Conservation (phyloP, 1,284 basidiomycete genomes). For the Kwoniella shivajii region DNA sequence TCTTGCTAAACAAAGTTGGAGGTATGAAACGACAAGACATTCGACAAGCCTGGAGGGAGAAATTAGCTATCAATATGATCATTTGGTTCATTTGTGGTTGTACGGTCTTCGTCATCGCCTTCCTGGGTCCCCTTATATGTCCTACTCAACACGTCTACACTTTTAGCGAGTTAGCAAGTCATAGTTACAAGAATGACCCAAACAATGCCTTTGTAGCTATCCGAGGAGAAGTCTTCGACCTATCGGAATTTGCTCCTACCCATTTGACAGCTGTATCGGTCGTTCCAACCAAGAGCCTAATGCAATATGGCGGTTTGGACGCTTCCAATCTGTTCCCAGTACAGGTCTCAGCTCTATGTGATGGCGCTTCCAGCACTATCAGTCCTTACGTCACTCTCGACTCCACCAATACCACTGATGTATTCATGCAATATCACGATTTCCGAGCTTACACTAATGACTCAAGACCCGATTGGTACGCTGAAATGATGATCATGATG, state of each 20-base stretch:
- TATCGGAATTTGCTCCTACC: constrained; percentile 48
- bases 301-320: constrained; percentile 79
- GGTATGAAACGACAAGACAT: constrained; percentile 94
- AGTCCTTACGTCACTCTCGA: constrained; percentile 82
- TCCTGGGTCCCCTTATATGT: constrained; percentile 87
- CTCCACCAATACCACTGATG: constrained; percentile 76
- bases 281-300: constrained; percentile 70
- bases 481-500: constrained; percentile 85
- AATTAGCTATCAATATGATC: constrained; percentile 90
- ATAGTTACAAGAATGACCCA: constrained; percentile 66
- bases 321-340: constrained; percentile 88
- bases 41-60: constrained; percentile 96
- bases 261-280: constrained; percentile 74
- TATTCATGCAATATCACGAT: constrained; percentile 86
- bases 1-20: constrained; percentile 69
- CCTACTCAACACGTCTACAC: constrained; percentile 92
- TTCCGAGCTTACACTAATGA: constrained; percentile 87
- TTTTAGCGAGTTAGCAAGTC: constrained; percentile 70
- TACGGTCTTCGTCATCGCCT: constrained; percentile 89
- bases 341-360: constrained; percentile 93
- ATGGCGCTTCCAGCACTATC: constrained; percentile 76
- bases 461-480: constrained; percentile 96
- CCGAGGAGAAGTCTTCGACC: constrained; percentile 76
- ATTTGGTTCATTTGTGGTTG: constrained; percentile 92
- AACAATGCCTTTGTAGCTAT: constrained; percentile 79